Evolutionary conservation across 1,139 yeast species (phyloP), one percentile per base, ranked within the genome.

Genomic region (Candida tropicalis): DNA sequence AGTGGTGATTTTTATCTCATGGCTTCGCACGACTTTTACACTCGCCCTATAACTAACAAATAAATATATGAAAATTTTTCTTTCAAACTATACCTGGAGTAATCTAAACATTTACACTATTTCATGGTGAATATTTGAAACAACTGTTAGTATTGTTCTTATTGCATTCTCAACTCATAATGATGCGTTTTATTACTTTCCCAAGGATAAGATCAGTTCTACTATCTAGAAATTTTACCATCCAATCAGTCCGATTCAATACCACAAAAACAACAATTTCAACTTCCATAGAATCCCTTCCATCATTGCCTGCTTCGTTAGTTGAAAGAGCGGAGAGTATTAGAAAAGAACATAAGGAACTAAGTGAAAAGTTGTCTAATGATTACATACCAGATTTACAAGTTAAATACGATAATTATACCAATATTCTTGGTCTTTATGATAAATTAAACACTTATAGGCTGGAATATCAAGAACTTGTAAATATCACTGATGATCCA

Each of bases 271-370:
- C 26, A 3, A 4, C 15, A 38, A 20, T 28, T 2, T n/a, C 38
- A 16, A 31, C 24, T n/a, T 31, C 35, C 4, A 6, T 18, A 17
- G 36, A 33, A 24, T 8, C 12, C 12, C 22, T 39, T 2, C 65
- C 65, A 4, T 41, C 40, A 17, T 60, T 84, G 11, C 87, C 82
- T 52, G 89, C 91, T 0, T 65, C 82, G 4, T 65, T 88, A n/a
- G 51, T 82, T 33, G 66, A 79, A 53, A 72, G 88, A 56, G 95
- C 95, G 0, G 74, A 75, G 36, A 51, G 62, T 5, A 68, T 87
- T 59, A 60, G 68, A 15, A 46, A 55, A 2, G 91, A 88, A 54
- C 73, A 81, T 45, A 54, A 59, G 8, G 59, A 54, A 0, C 62
- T 88, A 1, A 82, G 82, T 41, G 55, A 64, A 7, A 66, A 71